phyloP scores from a whole-genome alignment of 2,329 filamentous ascomycete species.

The Hypoxylon sp. region DNA sequence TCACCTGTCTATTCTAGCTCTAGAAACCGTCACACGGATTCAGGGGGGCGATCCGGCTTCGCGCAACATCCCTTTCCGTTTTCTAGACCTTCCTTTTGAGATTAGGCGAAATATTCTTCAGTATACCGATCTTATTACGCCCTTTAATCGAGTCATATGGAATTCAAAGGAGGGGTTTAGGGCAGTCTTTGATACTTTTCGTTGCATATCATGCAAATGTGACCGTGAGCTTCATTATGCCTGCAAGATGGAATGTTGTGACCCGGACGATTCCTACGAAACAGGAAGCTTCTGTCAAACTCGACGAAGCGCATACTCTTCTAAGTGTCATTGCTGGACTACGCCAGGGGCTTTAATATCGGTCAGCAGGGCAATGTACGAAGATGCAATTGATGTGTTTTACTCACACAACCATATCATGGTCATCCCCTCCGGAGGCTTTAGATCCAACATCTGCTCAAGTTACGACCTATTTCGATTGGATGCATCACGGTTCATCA shows the following conservation, averaged over 20 bases:
- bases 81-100: conserved; percentile 25
- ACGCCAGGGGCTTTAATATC: conserved; percentile 19
- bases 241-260: not conserved
- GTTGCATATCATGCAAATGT: not conserved
- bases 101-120: conserved; percentile 25
- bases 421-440: not conserved
- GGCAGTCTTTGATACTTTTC: not conserved
- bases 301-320: conserved; percentile 27
- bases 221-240: not conserved
- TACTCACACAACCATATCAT: not conserved
- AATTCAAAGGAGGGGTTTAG: conserved; percentile 21
- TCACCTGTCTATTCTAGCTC: not conserved
- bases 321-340: conserved; percentile 32
- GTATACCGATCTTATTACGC: conserved; percentile 28
- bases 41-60: not conserved
- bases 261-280: not conserved
- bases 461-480: conserved; percentile 26
- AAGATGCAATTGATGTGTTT: not conserved
- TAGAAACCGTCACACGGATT: not conserved
- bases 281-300: conserved; percentile 15
- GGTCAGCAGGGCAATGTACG: not conserved
- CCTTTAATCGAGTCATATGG: conserved; percentile 23
- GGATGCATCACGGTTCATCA: conserved; percentile 34
- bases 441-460: conserved; percentile 14
- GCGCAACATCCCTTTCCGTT: not conserved